Evolutionary conservation across 2,329 filamentous ascomycete species (phyloP), one percentile per base, ranked within the genome.

Genomic region (Aspergillus cejpii): DNA sequence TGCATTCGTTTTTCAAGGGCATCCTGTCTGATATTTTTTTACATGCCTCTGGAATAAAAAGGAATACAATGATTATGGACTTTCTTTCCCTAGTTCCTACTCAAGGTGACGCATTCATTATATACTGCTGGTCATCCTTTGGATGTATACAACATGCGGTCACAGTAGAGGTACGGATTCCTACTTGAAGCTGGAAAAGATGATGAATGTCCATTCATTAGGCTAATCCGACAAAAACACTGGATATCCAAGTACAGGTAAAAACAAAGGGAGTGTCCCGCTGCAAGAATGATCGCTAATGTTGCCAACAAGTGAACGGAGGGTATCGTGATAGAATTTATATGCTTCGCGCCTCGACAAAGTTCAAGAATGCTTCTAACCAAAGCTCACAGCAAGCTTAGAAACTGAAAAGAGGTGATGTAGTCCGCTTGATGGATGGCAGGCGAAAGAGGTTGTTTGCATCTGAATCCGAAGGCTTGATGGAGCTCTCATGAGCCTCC

Each of bases 371-470:
- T 17, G 17, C 11, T 38, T 26, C 8, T 7, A 24, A 8, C 38
- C 6, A 28, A 29, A 8, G 14, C 5, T 8, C 19, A 40, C 5
- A 23, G 5, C 20, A 26, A 7, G 14, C 6, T 52, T 29, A 53
- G 23, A 47, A 45, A 2, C 19, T 37, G 36, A 49, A 48, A 5
- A 54, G 27, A 28, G 52, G 52, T n/a, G 52, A 54, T 12, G 38
- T 47, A 12, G 33, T 41, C 42, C 39, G 44, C 43, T 45, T 43
- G 7, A 54, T 54, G 5, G 50, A 42, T 14, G 52, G 52, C 6
- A 54, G 37, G 4, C 44, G 49, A 27, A 49, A 45, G 14, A 51
- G 14, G 7, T 34, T 10, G 17, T 34, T 17, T 19, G 15, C 19
- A 45, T 34, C 31, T 19, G 31, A 17, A 45, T 12, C 31, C 19